These are phyloP conservation scores for Lichtheimia corymbifera DNA, from an alignment of 371 early-diverging fungal species.

Conservation along the genomic window DNA sequence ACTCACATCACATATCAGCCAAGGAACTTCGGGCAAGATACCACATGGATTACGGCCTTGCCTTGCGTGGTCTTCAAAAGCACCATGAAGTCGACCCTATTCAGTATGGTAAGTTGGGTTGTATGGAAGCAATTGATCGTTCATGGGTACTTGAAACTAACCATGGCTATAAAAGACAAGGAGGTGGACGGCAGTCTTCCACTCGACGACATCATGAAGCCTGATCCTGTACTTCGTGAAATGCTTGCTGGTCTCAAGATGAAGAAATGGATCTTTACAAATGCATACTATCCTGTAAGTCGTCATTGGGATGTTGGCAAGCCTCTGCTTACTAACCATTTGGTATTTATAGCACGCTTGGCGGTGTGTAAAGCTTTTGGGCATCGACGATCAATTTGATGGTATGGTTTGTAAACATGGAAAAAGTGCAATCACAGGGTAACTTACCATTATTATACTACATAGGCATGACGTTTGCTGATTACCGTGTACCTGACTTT, in stretches of 20 bases:
- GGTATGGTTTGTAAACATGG: conserved; percentile 33
- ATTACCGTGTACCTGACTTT: conserved; percentile 72
- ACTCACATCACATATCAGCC: conserved; percentile 22
- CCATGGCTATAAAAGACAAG: conserved; percentile 36
- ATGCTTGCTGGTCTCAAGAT: conserved; percentile 61
- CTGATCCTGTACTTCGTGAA: conserved; percentile 61
- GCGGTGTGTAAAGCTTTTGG: conserved; percentile 66
- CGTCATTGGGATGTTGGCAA: background rate
- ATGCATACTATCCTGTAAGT: conserved; percentile 71
- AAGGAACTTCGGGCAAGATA: conserved; percentile 57
- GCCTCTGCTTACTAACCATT: background rate
- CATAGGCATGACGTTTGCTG: conserved; percentile 67
- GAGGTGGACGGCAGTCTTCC: conserved; percentile 78
- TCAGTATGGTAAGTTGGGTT: conserved; percentile 48
- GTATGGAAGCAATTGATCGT: background rate
- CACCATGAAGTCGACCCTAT: conserved; percentile 70
- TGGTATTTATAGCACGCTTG: conserved; percentile 59
- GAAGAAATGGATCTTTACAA: conserved; percentile 86
- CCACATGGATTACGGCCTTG: conserved; percentile 72
- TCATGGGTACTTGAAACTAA: background rate
- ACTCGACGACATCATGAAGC: conserved; percentile 63
- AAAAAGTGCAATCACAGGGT: background rate
- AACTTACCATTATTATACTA: background rate
- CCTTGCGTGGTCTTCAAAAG: conserved; percentile 74
- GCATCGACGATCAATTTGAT: conserved; percentile 75